phyloP scores from a whole-genome alignment of 257 asterid genomes.

The Fraxinus anomala region DNA sequence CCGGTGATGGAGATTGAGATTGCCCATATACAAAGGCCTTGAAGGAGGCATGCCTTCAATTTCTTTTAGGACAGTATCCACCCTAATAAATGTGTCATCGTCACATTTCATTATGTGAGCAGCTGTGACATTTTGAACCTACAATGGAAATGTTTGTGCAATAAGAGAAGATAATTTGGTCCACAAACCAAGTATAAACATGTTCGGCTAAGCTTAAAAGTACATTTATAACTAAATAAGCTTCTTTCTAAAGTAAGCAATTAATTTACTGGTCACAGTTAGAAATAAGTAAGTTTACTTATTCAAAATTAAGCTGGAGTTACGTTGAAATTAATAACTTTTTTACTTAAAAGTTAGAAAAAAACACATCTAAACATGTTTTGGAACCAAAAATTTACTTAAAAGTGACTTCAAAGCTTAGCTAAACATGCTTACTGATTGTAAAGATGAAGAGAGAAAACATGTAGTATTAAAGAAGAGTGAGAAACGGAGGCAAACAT shows the following conservation, averaged over 20 bases:
- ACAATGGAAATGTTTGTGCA: constrained; percentile 26
- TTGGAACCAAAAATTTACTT: neutral
- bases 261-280: neutral
- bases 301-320: neutral
- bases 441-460: constrained; percentile 14
- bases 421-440: neutral
- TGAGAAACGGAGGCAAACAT: constrained; percentile 31
- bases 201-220: neutral
- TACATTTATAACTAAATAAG: neutral
- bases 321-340: neutral
- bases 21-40: constrained; percentile 85
- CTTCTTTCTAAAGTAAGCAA: neutral
- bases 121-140: constrained; percentile 79
- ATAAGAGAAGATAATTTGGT: constrained; percentile 19
- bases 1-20: constrained; percentile 84
- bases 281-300: neutral
- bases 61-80: constrained; percentile 69
- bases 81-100: constrained; percentile 87
- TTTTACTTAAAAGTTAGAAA: neutral
- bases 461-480: constrained; percentile 17
- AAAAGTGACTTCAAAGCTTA: neutral
- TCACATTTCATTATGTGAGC: constrained; percentile 91
- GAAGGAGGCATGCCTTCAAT: constrained; percentile 55
- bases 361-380: neutral
- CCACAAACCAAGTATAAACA: constrained; percentile 4